Base-by-base conservation (phyloP, 495 filamentous ascomycete genomes). In the Podospora bellae-mahoneyi region DNA sequence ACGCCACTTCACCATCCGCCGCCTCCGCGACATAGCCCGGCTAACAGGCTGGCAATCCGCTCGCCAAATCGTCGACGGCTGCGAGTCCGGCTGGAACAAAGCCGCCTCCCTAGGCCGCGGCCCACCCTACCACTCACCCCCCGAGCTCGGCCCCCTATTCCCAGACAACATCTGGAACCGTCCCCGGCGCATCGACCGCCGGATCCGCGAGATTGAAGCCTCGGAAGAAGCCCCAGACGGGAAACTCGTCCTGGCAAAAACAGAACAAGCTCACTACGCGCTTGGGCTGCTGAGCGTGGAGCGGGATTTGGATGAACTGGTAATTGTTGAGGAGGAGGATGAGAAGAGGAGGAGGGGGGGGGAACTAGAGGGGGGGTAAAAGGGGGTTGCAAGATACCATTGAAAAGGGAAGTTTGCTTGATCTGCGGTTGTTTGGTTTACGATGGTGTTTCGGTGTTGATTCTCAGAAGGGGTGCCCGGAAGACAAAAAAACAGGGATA, bases 11-110 rank as follows among this genome's bases (percentile, higher is more conserved):
- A 84, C 87, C 0, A 84, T 97, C 68, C 80, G 82, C 39, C 88
- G 90, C 18, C 80, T 98, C 20, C 85, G 86, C 66, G 86, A 92
- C 74, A 87, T 97, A 48, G 85, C 90, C 3, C 88, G 89, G 5
- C 80, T 95, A 53, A 96, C 93, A 0, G 95, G 95, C 0, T 98
- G 92, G 91, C 90, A 92, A 71, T 90, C 88, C 1, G 89, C 92
- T 23, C 83, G 87, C 53, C 84, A 92, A 44, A 92, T 97, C 66
- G 91, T 92, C 13, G 78, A 85, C 59, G 93, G 93, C 2, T 97
- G 92, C 77, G 93, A 97, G 76, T 87, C 84, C 15, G 85, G 88
- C 4, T 99, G 95, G 95, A 82, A 86, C 57, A 88, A 86, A 68
- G 86, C 89, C 13, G 90, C 87, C 0, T 84, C 87, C 65, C 77